These are phyloP conservation scores for Phytomonas sp. DNA, from an alignment of 208 protist species.

Conservation along the genomic window DNA sequence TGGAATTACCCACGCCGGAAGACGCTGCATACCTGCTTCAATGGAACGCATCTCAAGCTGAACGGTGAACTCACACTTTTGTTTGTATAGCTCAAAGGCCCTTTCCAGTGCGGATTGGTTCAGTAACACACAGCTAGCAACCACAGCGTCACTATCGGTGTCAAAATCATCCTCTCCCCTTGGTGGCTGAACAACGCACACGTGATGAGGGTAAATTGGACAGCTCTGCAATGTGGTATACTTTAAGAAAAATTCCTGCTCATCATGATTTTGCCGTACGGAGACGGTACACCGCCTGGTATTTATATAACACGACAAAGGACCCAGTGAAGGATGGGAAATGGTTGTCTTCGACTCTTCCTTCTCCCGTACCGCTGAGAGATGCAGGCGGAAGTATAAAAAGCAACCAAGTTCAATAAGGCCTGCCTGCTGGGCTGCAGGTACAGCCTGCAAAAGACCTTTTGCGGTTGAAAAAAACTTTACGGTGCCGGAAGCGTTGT, in stretches of 20 bases:
- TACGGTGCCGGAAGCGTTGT: conserved; percentile 58
- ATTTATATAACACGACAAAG: conserved; percentile 24
- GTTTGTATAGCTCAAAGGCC: conserved; percentile 60
- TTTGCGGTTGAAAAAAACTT: conserved; percentile 63
- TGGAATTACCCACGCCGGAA: conserved; percentile 73
- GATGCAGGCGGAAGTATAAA: conserved; percentile 70
- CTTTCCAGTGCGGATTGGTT: conserved; percentile 40
- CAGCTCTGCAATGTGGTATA: conserved; percentile 34
- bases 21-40: conserved; percentile 41
- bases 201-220: conserved; percentile 35
- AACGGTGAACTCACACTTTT: conserved; percentile 79
- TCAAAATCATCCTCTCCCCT: conserved; percentile 12
- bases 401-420: conserved; percentile 57
- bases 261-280: conserved; percentile 35
- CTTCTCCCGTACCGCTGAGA: conserved; percentile 10
- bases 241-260: conserved; percentile 47
- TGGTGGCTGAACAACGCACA: conserved; percentile 8
- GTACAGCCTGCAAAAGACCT: conserved; percentile 49
- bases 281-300: conserved; percentile 16
- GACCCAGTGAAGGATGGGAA: conserved; percentile 4
- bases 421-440: conserved; percentile 49
- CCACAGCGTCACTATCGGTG: conserved; percentile 16
- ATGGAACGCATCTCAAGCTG: conserved; percentile 68
- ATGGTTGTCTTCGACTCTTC: background rate
- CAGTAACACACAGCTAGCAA: conserved; percentile 46